These are phyloP conservation scores for Amanita thiersii DNA, from an alignment of 768 basidiomycete species.

Conservation along the genomic window DNA sequence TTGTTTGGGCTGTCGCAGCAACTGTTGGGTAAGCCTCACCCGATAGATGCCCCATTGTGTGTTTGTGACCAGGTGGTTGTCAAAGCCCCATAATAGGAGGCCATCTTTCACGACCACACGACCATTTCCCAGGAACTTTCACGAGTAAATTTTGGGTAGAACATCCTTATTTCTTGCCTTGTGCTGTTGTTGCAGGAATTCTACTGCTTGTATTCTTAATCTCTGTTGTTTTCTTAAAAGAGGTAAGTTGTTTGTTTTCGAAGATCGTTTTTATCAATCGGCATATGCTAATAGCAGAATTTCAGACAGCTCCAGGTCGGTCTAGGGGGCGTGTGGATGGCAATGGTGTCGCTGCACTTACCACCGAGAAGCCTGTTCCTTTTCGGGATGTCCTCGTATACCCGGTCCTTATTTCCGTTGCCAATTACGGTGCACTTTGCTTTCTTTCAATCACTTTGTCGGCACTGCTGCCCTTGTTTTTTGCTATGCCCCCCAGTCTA, in stretches of 20 bases:
- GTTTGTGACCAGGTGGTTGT: not conserved
- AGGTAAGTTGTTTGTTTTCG: no score
- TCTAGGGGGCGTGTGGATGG: no score
- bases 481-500: slow-evolving; percentile 56
- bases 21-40: slow-evolving; percentile 23
- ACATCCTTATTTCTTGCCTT: slow-evolving; percentile 55
- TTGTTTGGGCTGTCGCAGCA: slow-evolving; percentile 28
- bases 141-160: slow-evolving; percentile 30
- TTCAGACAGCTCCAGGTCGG: no score
- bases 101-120: slow-evolving; percentile 36
- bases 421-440: slow-evolving; percentile 60
- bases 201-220: slow-evolving; percentile 37
- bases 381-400: slow-evolving; percentile 35
- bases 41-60: no score
- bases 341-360: no score
- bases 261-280: no score
- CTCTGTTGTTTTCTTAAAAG: slow-evolving; percentile 38
- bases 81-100: slow-evolving; percentile 44
- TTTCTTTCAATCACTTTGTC: slow-evolving; percentile 47
- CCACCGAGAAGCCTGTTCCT: slow-evolving; percentile 26
- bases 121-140: slow-evolving; percentile 43
- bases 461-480: slow-evolving; percentile 59
- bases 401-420: slow-evolving; percentile 55
- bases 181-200: slow-evolving; percentile 49
- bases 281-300: no score